Evolutionary conservation across 225 moss, liverwort and hornwort genomes (phyloP), one percentile per base, ranked within the genome.

Genomic region (Sphagnum tenellum): DNA sequence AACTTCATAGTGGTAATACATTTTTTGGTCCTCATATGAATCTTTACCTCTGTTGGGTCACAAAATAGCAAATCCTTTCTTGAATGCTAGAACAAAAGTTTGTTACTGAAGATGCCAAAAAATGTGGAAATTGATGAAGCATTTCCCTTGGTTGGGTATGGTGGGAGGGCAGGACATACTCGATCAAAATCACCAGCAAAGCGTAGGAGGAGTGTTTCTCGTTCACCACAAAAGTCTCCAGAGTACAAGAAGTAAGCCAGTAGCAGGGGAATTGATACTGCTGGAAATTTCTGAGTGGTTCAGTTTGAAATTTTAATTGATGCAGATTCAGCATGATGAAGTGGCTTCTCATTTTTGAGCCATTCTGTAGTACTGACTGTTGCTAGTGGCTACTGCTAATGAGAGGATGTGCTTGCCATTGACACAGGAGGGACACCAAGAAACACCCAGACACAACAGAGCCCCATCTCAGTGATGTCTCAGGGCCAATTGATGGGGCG

Each of bases 381-480:
- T 9, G 4, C 2, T 4, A 9, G 47, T 4, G 11, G 11, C 13
- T 45, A 13, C 45, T 62, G 12, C 4, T 12, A 2, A 3, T 7
- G 8, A 49, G 10, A 7, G 49, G 13, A 49, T 64, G 49, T 45
- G 45, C 47, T 46, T 29, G 29, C 29, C 29, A 52, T 9, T 52
- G 6, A 6, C 29, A 64, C 64, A 64, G 51, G 48, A 64, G 49
- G 29, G 64, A 64, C 29, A 46, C 48, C 3, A 64, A 64, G 64
- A 64, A 51, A 49, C 49, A 47, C 10, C 47, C 47, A 6, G 7
- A 9, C 8, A 49, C 47, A 3, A 8, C 48, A 50, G 64, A 64
- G 6, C 29, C 64, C 8, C 64, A 64, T 12, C 51, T 64, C 47
- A 64, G 64, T 64, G 64, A 64, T 48, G 64, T 64, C 8, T 64